Conservation (phyloP, 2,329 filamentous ascomycete species). For the Colletotrichum eremochloae region DNA sequence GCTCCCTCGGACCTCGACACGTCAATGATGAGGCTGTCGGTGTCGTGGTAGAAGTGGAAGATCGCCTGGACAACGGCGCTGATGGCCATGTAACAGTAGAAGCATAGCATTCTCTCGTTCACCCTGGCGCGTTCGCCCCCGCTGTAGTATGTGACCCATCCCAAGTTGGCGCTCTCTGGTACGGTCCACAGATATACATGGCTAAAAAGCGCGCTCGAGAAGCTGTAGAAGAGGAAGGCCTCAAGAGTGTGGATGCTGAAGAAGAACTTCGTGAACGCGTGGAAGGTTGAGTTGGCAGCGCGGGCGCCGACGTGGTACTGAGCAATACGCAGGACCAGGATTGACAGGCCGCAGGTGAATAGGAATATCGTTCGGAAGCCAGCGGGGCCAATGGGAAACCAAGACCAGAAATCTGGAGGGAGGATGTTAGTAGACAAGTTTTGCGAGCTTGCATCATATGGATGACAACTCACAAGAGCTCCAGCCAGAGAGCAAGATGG, state of each 20-base stretch:
- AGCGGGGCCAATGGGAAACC: slow-evolving; percentile 84
- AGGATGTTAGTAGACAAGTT: slow-evolving; percentile 25
- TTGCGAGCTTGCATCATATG: slow-evolving; percentile 25
- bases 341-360: slow-evolving; percentile 79
- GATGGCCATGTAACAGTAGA: slow-evolving; percentile 77
- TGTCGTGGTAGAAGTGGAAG: slow-evolving; percentile 79
- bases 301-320: slow-evolving; percentile 82
- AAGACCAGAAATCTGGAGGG: slow-evolving; percentile 81
- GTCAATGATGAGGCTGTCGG: slow-evolving; percentile 74
- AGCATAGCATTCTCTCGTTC: slow-evolving; percentile 89
- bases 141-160: slow-evolving; percentile 79
- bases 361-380: slow-evolving; percentile 82
- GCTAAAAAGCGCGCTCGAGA: slow-evolving; percentile 84
- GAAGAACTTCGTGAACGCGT: slow-evolving; percentile 72
- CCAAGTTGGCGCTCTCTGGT: slow-evolving; percentile 71
- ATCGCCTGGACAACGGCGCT: slow-evolving; percentile 78
- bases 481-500: slow-evolving; percentile 78
- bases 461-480: slow-evolving; percentile 70
- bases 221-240: slow-evolving; percentile 80
- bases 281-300: slow-evolving; percentile 76
- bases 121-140: slow-evolving; percentile 77
- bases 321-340: slow-evolving; percentile 88
- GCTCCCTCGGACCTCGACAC: slow-evolving; percentile 48
- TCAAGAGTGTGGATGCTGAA: slow-evolving; percentile 73
- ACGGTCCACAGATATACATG: slow-evolving; percentile 84